Evolutionary conservation across 2,329 filamentous ascomycete species (phyloP), one percentile per base, ranked within the genome.

Genomic region (Xylogone sp.): DNA sequence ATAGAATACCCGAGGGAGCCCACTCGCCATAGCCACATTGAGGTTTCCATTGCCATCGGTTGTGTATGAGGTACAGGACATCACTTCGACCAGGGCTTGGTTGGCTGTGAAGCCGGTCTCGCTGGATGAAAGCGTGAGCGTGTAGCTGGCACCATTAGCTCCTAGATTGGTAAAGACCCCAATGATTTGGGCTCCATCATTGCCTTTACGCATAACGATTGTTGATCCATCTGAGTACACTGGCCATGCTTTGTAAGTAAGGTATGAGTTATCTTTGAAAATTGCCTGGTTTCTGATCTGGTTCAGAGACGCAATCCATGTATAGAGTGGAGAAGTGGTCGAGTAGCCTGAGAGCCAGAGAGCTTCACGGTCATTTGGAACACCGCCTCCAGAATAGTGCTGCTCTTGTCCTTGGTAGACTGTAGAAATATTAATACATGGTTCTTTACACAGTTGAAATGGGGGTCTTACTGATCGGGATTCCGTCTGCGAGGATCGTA

Each of bases 371-470:
- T 76, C 73, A 27, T 60, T 21, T 1, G 72, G 73, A 20, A 70
- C 71, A 9, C 21, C 55, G 3, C 51, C 54, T 16, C 73, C 73
- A 12, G 65, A 59, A 59, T 72, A 74, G 57, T 76, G 72, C 53
- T 80, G 77, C 62, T 81, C 78, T 63, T 79, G 75, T 16, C 78
- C 78, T 53, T 77, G 67, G 56, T 81, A 81, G 43, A 79, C 61
- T 63, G 3, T 16, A 3, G 4, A 44, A 24, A 13, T 9, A 21
- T 44, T 20, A 24, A 21, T 8, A 31, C 20, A 46, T 29, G 16
- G 10, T 21, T 31, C 22, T 22, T 20, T 46, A 16, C 45, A 10
- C 9, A 16, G 20, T 9, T 20, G 43, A 49, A 29, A 5, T 6
- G 7, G 8, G 16, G 34, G 21, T 50, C 54, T 43, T 54, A 63